Percentiles rank a stretch among this genome's conserved stretches.
Evolutionary conservation across 495 filamentous ascomycete species (phyloP).

Genomic region (Saxophila tyrrhenica): DNA sequence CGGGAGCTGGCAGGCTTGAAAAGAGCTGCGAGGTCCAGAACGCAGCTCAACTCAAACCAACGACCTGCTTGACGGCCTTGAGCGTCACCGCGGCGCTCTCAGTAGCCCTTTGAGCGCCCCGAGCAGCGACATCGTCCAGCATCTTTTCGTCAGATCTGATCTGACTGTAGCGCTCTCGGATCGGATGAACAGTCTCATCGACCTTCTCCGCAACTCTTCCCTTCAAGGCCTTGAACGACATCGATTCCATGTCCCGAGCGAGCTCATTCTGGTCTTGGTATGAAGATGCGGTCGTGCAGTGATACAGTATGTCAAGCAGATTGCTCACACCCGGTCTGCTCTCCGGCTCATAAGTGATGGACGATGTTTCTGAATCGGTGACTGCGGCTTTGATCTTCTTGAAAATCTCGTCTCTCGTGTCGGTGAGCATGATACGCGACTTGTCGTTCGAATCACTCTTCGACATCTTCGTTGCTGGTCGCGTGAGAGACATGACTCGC

Average conservation of each 20-base stretch:
- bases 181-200: constrained; percentile 38
- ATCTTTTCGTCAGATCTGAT: constrained; percentile 42
- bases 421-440: constrained; percentile 75
- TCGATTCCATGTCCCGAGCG: constrained; percentile 39
- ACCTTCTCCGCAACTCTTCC: constrained; percentile 46
- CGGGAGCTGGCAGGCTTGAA: too few species aligned
- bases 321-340: constrained; percentile 76
- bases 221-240: constrained; percentile 56
- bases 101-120: constrained; percentile 50
- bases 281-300: constrained; percentile 38
- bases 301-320: constrained; percentile 61
- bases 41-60: constrained; percentile 44
- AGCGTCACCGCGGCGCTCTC: constrained; percentile 59
- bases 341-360: constrained; percentile 59
- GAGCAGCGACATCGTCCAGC: constrained; percentile 47
- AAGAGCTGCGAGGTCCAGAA: too few species aligned
- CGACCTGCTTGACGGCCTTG: constrained; percentile 44
- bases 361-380: constrained; percentile 54
- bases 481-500: constrained; percentile 76
- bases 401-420: constrained; percentile 46
- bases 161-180: constrained; percentile 51
- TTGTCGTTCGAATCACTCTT: constrained; percentile 63
- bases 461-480: constrained; percentile 78
- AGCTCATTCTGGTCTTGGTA: constrained; percentile 41
- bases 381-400: constrained; percentile 58